Evolutionary conservation across 1,284 basidiomycete species (phyloP).

Genomic region (Porodaedalea pini): DNA sequence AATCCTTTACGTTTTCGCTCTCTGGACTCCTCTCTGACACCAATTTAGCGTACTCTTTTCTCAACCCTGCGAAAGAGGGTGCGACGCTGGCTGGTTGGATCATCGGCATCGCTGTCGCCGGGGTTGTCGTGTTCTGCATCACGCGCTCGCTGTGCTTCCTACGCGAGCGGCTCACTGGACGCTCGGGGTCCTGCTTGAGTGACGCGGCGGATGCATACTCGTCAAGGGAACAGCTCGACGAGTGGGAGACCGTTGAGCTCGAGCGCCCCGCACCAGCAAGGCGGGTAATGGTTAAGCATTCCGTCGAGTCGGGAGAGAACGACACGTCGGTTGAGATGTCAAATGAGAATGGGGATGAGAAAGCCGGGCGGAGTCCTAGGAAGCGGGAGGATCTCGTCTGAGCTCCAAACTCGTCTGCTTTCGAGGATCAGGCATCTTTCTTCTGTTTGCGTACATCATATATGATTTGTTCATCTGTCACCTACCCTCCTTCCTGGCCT

Average conservation of each 20-base stretch:
- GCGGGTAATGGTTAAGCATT: background rate
- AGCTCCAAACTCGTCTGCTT: no score
- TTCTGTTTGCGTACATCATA: no score
- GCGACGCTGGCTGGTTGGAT: constrained; percentile 47
- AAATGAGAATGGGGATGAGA: background rate
- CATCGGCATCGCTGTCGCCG: constrained; percentile 47
- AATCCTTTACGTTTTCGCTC: constrained; percentile 1
- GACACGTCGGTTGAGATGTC: constrained; percentile 1
- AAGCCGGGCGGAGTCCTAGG: no score
- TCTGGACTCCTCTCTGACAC: background rate
- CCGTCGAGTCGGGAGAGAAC: background rate
- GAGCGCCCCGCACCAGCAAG: background rate
- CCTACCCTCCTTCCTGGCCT: no score
- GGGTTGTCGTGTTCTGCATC: constrained; percentile 43
- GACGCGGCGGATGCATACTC: background rate
- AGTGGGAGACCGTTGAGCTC: constrained; percentile 18
- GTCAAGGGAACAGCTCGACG: constrained; percentile 6
- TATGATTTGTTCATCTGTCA: no score
- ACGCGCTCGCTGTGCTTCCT: constrained; percentile 21
- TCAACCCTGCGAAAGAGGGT: constrained; percentile 37
- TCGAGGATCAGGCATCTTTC: no score
- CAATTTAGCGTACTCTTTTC: constrained; percentile 42
- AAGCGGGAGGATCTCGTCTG: no score
- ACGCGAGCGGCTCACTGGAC: constrained; percentile 4
- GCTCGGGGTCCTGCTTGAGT: background rate